Evolutionary conservation across 1,284 basidiomycete species (phyloP).

Genomic region (Clitocybe nebularis): DNA sequence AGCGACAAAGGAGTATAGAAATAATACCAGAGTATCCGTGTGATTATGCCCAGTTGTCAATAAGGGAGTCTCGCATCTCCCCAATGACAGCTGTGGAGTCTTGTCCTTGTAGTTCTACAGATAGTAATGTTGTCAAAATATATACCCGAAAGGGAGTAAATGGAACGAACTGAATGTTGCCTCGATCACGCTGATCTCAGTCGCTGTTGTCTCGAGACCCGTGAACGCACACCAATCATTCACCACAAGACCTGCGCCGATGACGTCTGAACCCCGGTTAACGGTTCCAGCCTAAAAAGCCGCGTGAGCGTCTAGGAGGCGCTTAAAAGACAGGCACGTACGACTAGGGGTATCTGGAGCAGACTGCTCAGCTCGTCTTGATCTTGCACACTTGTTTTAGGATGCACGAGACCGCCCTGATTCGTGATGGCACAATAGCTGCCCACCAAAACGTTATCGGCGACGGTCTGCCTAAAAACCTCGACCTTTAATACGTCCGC

Average conservation of each 20-base stretch:
- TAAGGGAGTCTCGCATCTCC: constrained; percentile 91
- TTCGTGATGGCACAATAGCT: constrained; percentile 94
- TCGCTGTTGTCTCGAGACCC: constrained; percentile 94
- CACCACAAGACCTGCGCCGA: constrained; percentile 96
- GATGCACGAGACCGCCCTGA: constrained; percentile 96
- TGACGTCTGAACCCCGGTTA: constrained; percentile 96
- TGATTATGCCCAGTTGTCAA: constrained; percentile 88
- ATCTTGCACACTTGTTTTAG: constrained; percentile 94
- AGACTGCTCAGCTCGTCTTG: constrained; percentile 96
- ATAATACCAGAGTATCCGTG: too few relatives aligned
- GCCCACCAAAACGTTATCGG: constrained; percentile 95
- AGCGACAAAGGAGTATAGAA: too few relatives aligned
- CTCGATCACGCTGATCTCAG: constrained; percentile 97
- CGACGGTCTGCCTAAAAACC: constrained; percentile 97
- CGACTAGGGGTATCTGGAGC: constrained; percentile 93
- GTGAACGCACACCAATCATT: constrained; percentile 99
- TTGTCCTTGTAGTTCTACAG: constrained; percentile 83
- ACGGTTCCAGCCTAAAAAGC: constrained; percentile 86
- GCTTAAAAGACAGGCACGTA: constrained; percentile 36
- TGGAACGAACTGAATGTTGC: constrained; percentile 84
- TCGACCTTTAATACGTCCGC: constrained; percentile 99
- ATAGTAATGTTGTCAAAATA: constrained; percentile 4
- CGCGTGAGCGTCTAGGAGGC: not conserved
- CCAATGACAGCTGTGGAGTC: constrained; percentile 83
- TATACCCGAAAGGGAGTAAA: constrained; percentile 3